Conservation (phyloP, 1,284 basidiomycete genomes). For the Ganoderma multipileum region DNA sequence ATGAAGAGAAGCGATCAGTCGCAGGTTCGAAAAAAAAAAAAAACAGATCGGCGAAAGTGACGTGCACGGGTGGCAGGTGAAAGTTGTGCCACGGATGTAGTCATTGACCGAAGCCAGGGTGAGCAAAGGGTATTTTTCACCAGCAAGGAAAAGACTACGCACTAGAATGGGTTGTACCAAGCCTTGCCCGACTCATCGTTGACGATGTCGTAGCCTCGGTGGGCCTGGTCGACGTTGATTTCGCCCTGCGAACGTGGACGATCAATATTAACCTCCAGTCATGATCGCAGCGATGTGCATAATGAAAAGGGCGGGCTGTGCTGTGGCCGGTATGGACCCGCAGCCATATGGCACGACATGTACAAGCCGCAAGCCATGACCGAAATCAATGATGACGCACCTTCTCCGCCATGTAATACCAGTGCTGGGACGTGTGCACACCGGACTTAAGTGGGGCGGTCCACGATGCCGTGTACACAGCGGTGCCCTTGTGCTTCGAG, state of each 20-base stretch:
- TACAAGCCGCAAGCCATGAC: background rate
- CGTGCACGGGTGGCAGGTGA: background rate
- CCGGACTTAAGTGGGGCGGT: conserved; percentile 82
- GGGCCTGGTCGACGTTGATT: conserved; percentile 91
- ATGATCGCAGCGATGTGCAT: conserved; percentile 1
- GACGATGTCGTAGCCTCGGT: conserved; percentile 90
- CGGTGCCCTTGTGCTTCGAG: conserved; percentile 76
- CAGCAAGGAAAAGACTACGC: conserved; percentile 40
- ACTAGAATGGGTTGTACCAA: conserved; percentile 93
- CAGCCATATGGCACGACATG: conserved; percentile 1
- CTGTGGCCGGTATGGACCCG: background rate
- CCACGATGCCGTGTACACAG: conserved; percentile 92
- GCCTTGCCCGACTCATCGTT: conserved; percentile 84
- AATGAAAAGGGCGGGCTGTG: background rate
- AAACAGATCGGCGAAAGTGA: background rate
- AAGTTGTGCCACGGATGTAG: background rate
- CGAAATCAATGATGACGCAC: conserved; percentile 44
- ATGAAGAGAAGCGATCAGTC: background rate
- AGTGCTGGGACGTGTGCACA: conserved; percentile 88
- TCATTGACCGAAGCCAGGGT: conserved; percentile 17
- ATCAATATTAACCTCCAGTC: conserved; percentile 6
- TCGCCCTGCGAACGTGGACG: conserved; percentile 67
- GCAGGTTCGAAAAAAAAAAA: background rate
- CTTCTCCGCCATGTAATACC: conserved; percentile 95
- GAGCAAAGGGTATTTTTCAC: background rate